These are phyloP conservation scores for Asterella californica DNA, from an alignment of 225 moss, liverwort and hornwort genomes.

Conservation along the genomic window DNA sequence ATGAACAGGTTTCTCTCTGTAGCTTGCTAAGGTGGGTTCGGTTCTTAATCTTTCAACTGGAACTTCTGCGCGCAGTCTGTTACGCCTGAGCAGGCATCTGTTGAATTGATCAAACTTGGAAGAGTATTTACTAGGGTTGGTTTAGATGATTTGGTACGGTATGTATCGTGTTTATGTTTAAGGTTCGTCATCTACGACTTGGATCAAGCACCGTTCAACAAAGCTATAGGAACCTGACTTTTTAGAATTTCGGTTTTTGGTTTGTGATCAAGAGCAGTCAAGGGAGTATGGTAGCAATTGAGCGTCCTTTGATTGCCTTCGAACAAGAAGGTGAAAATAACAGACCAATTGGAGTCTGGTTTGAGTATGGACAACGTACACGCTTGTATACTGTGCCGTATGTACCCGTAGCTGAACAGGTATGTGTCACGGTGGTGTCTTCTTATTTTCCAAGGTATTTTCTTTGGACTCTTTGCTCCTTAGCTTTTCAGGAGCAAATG, in stretches of 20 bases:
- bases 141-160: neutral
- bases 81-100: neutral
- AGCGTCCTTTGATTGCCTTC: conserved; percentile 44
- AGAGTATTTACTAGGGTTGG: neutral
- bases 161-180: too few relatives aligned
- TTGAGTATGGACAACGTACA: conserved; percentile 42
- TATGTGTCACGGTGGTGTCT: conserved; percentile 1
- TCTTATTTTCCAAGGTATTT: too few relatives aligned
- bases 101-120: neutral
- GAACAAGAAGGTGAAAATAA: conserved; percentile 38
- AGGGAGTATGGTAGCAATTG: conserved; percentile 59
- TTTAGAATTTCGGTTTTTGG: neutral
- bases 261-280: conserved; percentile 44
- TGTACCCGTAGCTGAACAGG: conserved; percentile 38
- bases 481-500: neutral
- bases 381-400: conserved; percentile 48
- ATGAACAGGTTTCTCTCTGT: conserved; percentile 43
- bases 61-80: neutral
- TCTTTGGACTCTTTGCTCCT: too few relatives aligned
- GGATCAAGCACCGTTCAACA: neutral
- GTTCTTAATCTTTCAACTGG: neutral
- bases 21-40: conserved; percentile 41
- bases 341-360: conserved; percentile 34
- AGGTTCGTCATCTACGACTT: neutral
- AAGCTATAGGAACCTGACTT: neutral